Evolutionary conservation across 164 flowering plant genomes (phyloP), one percentile per base, ranked within the genome.

Genomic region (Macadamia tetraphylla): DNA sequence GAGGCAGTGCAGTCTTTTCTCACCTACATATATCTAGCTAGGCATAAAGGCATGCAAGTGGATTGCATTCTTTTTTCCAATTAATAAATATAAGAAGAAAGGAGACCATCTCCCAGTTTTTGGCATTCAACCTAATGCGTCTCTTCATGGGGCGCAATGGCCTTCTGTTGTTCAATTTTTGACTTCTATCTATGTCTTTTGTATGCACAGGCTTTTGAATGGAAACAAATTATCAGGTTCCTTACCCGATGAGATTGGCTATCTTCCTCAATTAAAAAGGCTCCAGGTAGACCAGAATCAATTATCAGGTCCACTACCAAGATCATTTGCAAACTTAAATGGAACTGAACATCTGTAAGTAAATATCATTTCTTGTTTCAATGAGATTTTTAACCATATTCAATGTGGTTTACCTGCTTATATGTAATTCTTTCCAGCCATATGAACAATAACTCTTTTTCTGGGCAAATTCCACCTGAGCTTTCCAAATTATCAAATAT

Each of bases 371-470:
- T 43, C 30, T 42, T 42, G 63, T 66, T 29, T 61, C 29, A 31
- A 40, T 71, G 31, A 29, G 9, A n/a, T 66, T 62, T 46, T 31
- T 13, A 12, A 58, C 52, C 42, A 56, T 65, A 31, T 58, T 15
- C 1, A 29, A 57, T 17, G 0, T 46, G 29, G 53, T 9, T 61
- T 55, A 14, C 29, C 53, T 56, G 35, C 60, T 58, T 63, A 6
- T 30, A 17, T 62, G n/a, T 73, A 17, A 43, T 60, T 68, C 23
- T 69, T 30, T 72, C 82, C 77, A 93, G 97, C 67, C 97, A 93
- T 82, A 66, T 93, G 84, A 93, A 93, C 81, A 86, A 93, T 76
- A 93, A 93, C 67, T 85, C 92, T 57, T 62, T 93, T 18, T 85
- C 89, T 76, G 97, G 97, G 58, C 83, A 76, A 74, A 81, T 91